phyloP scores from a whole-genome alignment of 176 grass and related monocot genomes.

The Cenchrus fungigraminus region DNA sequence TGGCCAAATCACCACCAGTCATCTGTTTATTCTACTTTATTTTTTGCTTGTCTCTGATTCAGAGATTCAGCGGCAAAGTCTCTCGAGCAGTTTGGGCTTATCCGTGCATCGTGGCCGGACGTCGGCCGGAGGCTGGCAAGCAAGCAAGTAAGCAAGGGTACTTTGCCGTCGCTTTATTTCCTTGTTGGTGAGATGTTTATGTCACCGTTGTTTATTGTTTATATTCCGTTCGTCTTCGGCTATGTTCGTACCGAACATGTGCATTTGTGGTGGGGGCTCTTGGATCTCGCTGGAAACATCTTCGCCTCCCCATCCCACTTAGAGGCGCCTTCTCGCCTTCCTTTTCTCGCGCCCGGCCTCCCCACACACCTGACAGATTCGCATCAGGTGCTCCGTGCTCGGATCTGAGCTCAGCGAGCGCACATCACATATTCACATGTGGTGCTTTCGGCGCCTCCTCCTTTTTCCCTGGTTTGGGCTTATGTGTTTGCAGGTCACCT shows the following conservation, averaged over 20 bases:
- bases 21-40: background rate
- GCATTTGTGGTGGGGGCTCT: background rate
- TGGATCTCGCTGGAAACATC: background rate
- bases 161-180: slow-evolving; percentile 13
- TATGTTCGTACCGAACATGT: background rate
- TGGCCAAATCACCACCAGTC: background rate
- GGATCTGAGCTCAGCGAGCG: background rate
- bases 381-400: background rate
- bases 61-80: background rate
- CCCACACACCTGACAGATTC: background rate
- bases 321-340: background rate
- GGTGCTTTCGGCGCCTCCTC: background rate
- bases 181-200: slow-evolving; percentile 16
- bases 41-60: background rate
- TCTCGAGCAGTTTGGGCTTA: background rate
- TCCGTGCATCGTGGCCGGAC: background rate
- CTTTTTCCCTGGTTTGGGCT: background rate
- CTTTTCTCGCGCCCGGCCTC: background rate
- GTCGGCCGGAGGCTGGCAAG: background rate
- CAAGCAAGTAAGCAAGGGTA: background rate
- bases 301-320: background rate
- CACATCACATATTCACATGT: background rate
- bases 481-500: too few species aligned
- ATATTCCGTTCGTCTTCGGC: background rate
- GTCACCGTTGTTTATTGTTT: slow-evolving; percentile 16